Base-by-base conservation (phyloP, 768 basidiomycete species). In the Rhodotorula taiwanensis region DNA sequence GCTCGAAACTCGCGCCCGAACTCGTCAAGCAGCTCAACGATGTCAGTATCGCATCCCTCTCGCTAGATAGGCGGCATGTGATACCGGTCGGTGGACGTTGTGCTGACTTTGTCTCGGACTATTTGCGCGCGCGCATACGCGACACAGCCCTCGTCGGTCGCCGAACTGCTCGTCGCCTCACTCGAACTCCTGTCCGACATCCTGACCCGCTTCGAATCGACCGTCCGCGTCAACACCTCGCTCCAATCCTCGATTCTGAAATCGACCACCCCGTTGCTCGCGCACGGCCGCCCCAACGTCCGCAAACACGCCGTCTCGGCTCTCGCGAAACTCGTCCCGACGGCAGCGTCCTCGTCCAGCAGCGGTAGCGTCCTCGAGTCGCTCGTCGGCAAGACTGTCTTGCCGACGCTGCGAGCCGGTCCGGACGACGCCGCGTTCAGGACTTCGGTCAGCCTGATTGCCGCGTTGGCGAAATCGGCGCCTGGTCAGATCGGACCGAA, bases 261-360 rank as follows among this genome's bases (percentile, higher is more conserved):
- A 25, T 91, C 90, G 58, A 81, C 95, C 23, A 75, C 74, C 20
- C 76, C 76, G 48, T 71, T 78, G 18, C 81, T 89, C 50, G 80
- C 79, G n/a, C 88, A 87, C 76, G 72, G 81, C 13, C 85, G 91
- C 7, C 83, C 87, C 15, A 89, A 90, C 0, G 88, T 98, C 56
- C 84, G 93, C 54, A 98, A 98, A 79, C 86, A 92, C 55, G 88
- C 90, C 4, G 92, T 97, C 85, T 21, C 83, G 83, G 47, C 85
- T 86, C 14, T 83, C 82, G 67, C 67, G 7, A 42, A 55, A 36
- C 47, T 69, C 44, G 52, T 64, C 53, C 42, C 53, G 4, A 45
- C 36, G 10, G 36, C 36, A 16, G 39, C 61, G 1, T 20, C 51
- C 4, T 43, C 52, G n/a, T 52, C 55, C 20, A 21, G n/a, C 5